Conservation (phyloP, 129 eudicot species). For the Tagetes erecta region DNA sequence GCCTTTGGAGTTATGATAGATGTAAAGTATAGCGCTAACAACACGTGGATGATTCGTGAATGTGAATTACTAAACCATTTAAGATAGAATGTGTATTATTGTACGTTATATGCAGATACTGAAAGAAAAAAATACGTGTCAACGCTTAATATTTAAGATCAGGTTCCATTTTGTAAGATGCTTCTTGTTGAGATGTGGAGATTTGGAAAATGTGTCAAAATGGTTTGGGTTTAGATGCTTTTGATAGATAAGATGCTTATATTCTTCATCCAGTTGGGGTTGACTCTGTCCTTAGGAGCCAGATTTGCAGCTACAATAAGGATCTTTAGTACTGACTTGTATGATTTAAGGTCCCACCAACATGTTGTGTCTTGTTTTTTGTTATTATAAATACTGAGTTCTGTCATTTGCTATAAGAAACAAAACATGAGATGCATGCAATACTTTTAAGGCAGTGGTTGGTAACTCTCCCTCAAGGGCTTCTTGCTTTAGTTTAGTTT, state of each 20-base stretch:
- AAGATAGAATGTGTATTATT: constrained; percentile 9
- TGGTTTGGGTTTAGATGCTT: constrained; percentile 41
- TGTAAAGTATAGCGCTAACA: constrained; percentile 15
- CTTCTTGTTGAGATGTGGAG: constrained; percentile 36
- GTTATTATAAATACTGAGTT: constrained; percentile 32
- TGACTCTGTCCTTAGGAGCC: constrained; percentile 42
- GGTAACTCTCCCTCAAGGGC: constrained; percentile 77
- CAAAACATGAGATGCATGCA: constrained; percentile 24
- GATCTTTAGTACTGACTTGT: constrained; percentile 30
- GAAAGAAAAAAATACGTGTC: neutral
- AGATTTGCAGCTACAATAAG: constrained; percentile 22
- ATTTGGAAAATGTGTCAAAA: constrained; percentile 45
- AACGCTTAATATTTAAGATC: constrained; percentile 26
- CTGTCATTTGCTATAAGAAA: neutral
- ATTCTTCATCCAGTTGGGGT: constrained; percentile 40
- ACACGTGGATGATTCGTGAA: constrained; percentile 28
- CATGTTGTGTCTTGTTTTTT: constrained; percentile 22
- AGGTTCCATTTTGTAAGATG: constrained; percentile 26
- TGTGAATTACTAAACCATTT: neutral
- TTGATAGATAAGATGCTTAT: constrained; percentile 41
- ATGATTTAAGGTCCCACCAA: constrained; percentile 42
- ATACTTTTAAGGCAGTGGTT: constrained; percentile 37
- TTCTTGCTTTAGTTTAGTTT: constrained; percentile 34
- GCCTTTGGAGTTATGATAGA: constrained; percentile 12
- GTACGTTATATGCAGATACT: constrained; percentile 14